phyloP scores from a whole-genome alignment of 352 stramenopile genomes.

The Globisporangium nodosum region DNA sequence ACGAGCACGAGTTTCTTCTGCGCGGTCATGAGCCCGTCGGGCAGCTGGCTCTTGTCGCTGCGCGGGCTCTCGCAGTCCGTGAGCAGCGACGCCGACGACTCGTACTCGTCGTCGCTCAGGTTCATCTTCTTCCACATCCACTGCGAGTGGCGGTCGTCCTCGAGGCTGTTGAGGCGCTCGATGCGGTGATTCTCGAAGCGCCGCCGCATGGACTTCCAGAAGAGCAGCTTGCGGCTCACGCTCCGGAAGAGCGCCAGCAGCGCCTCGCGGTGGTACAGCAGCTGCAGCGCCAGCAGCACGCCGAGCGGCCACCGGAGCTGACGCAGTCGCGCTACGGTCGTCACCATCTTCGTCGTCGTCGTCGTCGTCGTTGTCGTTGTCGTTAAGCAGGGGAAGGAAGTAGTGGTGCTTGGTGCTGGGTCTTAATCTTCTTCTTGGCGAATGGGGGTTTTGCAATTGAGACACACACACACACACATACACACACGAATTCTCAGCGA shows the following conservation, averaged over 20 bases:
- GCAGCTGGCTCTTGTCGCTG: conserved; percentile 15
- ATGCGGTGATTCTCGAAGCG: conserved; percentile 71
- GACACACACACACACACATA: too few relatives aligned
- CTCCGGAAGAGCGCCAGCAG: conserved; percentile 35
- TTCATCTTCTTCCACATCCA: conserved; percentile 68
- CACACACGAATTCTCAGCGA: too few relatives aligned
- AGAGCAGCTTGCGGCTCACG: conserved; percentile 47
- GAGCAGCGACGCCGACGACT: conserved; percentile 16
- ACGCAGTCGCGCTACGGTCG: conserved; percentile 1
- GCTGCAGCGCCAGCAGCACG: conserved; percentile 27
- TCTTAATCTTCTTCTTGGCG: too few relatives aligned
- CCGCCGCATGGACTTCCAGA: conserved; percentile 70
- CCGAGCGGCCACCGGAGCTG: conserved; percentile 14
- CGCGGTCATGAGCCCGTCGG: conserved; percentile 57
- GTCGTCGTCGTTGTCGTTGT: not conserved
- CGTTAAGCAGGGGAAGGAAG: not conserved
- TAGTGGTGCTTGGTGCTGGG: too few relatives aligned
- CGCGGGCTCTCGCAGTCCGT: conserved; percentile 6
- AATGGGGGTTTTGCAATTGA: too few relatives aligned
- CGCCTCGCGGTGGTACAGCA: conserved; percentile 45
- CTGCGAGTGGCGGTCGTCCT: conserved; percentile 58
- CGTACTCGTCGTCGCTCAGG: conserved; percentile 19
- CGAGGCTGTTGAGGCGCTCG: conserved; percentile 58
- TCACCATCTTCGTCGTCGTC: not conserved
- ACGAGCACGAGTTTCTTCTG: conserved; percentile 91